These are phyloP conservation scores for Lactuca sativa DNA, from an alignment of 129 eudicot species.

Conservation along the genomic window DNA sequence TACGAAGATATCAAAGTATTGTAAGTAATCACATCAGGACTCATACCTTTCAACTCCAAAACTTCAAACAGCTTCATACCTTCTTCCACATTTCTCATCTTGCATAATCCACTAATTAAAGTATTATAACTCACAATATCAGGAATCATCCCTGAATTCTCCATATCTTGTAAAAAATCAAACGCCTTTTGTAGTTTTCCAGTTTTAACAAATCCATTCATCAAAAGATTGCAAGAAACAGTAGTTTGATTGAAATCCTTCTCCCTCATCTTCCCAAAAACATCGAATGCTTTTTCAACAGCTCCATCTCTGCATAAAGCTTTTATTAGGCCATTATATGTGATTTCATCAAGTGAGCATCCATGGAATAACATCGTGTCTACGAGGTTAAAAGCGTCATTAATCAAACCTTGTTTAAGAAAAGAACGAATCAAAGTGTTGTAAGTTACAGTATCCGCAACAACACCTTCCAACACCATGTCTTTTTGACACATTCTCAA, in stretches of 20 bases:
- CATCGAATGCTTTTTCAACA: constrained; percentile 69
- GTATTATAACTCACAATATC: constrained; percentile 77
- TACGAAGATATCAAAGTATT: constrained; percentile 68
- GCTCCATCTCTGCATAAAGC: constrained; percentile 72
- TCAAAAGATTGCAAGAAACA: constrained; percentile 74
- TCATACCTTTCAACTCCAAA: constrained; percentile 52
- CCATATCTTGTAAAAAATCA: constrained; percentile 72
- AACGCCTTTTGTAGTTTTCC: constrained; percentile 68
- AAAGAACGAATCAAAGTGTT: constrained; percentile 80
- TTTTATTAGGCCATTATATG: constrained; percentile 71
- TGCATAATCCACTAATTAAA: constrained; percentile 85
- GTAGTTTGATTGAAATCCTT: constrained; percentile 60
- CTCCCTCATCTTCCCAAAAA: constrained; percentile 75
- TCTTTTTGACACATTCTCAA: constrained; percentile 57
- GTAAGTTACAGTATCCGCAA: constrained; percentile 82
- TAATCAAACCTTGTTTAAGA: constrained; percentile 45
- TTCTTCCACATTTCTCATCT: constrained; percentile 53
- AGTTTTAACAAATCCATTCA: constrained; percentile 60
- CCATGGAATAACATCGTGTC: constrained; percentile 89
- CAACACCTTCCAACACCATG: constrained; percentile 85
- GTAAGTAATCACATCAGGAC: constrained; percentile 76
- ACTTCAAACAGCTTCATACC: constrained; percentile 67
- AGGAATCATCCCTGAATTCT: constrained; percentile 68
- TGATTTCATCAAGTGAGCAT: constrained; percentile 61
- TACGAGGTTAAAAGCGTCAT: constrained; percentile 76